Conservation (phyloP, 2,329 filamentous ascomycete species). For the Geosmithia morbida region DNA sequence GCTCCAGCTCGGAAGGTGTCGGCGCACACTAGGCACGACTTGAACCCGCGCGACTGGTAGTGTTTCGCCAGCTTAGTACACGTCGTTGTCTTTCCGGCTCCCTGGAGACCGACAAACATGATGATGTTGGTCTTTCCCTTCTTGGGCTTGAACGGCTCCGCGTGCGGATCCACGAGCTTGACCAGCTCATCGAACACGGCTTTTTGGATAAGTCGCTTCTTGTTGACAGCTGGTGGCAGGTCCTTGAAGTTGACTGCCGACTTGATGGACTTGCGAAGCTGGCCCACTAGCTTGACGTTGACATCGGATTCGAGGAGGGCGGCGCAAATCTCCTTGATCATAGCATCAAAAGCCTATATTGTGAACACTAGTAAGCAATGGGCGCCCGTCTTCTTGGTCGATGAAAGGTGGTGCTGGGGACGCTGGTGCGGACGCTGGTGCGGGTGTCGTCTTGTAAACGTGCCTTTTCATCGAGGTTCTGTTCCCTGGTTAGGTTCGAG, state of each 20-base stretch:
- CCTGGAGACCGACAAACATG: slow-evolving; percentile 98
- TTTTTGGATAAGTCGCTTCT: slow-evolving; percentile 97
- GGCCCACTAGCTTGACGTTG: slow-evolving; percentile 84
- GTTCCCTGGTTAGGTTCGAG: slow-evolving; percentile 79
- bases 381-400: slow-evolving; percentile 3
- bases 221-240: slow-evolving; percentile 81
- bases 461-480: slow-evolving; percentile 93
- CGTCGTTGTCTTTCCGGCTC: slow-evolving; percentile 94
- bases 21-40: slow-evolving; percentile 85
- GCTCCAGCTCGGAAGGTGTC: slow-evolving; percentile 98
- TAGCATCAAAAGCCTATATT: slow-evolving; percentile 75
- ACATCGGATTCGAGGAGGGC: slow-evolving; percentile 95
- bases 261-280: slow-evolving; percentile 87
- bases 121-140: slow-evolving; percentile 95
- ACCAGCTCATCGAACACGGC: slow-evolving; percentile 95
- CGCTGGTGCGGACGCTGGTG: not conserved
- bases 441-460: slow-evolving; percentile 4
- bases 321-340: slow-evolving; percentile 97
- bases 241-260: slow-evolving; percentile 88
- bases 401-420: slow-evolving; percentile 3
- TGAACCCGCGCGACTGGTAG: slow-evolving; percentile 89
- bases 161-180: slow-evolving; percentile 86
- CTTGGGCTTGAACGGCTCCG: slow-evolving; percentile 90
- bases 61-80: slow-evolving; percentile 94
- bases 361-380: slow-evolving; percentile 1